Evolutionary conservation across 2,329 filamentous ascomycete species (phyloP), one percentile per base, ranked within the genome.

Genomic region (Phaeosphaeriaceae sp.): DNA sequence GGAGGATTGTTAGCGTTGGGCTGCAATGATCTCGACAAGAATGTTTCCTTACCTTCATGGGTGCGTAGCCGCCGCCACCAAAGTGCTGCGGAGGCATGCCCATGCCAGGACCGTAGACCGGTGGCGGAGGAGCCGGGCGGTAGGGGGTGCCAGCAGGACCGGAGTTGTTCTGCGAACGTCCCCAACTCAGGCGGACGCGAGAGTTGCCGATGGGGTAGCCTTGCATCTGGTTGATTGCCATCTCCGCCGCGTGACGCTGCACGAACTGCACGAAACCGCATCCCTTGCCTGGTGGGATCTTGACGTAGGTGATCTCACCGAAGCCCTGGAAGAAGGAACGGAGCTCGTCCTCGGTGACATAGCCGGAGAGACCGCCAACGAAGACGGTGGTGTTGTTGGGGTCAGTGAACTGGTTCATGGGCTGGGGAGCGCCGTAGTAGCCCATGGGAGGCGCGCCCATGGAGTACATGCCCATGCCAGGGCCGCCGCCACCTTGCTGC

Each of bases 211-310:
- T 99, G 22, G 95, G 95, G 78, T 99, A 99, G 61, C 95, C 95
- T 82, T 99, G 95, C 95, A 99, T 99, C 82, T 99, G 95, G 83
- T 99, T 99, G 86, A 99, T 99, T 69, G 95, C 95, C 95, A 99
- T 99, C 83, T 99, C 95, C 15, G 95, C 95, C 53, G 95, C 95
- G 75, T 99, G 95, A 67, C 95, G 93, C 83, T 99, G 95, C 56
- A 99, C 95, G 72, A 99, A 99, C 81, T 99, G 95, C 58, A 99
- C 95, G 76, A 99, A 99, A 57, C 95, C 95, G 75, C 95, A 99
- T 69, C 95, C 95, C 87, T 99, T 99, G 82, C 95, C 95, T 65
- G 95, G 94, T 53, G 95, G 95, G 58, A 99, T 99, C 89, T 99
- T 99, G 83, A 99, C 95, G 79, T 99, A 99, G 72, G 95, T 99